These are phyloP conservation scores for Salvia splendens DNA, from an alignment of 257 asterid species.

Conservation along the genomic window DNA sequence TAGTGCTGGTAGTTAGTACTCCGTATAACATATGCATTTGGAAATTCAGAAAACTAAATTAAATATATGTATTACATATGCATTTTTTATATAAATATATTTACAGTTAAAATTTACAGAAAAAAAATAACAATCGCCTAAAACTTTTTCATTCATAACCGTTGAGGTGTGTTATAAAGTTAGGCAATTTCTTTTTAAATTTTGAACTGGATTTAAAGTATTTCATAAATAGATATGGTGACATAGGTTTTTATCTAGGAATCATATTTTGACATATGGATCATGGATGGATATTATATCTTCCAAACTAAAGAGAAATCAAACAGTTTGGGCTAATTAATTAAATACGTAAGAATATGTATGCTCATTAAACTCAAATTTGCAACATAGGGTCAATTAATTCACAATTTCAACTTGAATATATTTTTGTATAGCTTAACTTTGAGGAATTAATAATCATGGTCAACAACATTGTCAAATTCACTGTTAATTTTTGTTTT, in stretches of 20 bases:
- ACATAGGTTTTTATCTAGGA: not conserved
- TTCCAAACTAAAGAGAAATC: constrained; percentile 11
- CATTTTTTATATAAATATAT: not conserved
- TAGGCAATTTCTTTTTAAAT: constrained; percentile 11
- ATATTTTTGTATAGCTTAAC: too few species aligned
- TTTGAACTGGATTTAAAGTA: constrained; percentile 22
- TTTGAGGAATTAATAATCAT: too few species aligned
- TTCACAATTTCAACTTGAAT: too few species aligned
- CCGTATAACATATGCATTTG: not conserved
- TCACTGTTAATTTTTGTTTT: too few species aligned
- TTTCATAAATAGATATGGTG: constrained; percentile 10
- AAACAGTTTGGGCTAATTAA: not conserved
- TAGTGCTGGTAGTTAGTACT: constrained; percentile 33
- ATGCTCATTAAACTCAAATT: too few species aligned
- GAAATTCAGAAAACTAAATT: not conserved
- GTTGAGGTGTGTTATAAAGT: constrained; percentile 14
- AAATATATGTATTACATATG: too few species aligned
- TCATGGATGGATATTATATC: not conserved
- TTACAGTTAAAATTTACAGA: not conserved
- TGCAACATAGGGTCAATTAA: too few species aligned
- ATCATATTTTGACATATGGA: not conserved
- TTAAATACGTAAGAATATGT: too few species aligned
- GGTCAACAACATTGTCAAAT: too few species aligned
- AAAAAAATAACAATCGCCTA: not conserved
- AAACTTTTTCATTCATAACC: not conserved